Evolutionary conservation across 805 yeast genomes (phyloP), one percentile per base, ranked within the genome.

Genomic region (Scheffersomyces stipitis): DNA sequence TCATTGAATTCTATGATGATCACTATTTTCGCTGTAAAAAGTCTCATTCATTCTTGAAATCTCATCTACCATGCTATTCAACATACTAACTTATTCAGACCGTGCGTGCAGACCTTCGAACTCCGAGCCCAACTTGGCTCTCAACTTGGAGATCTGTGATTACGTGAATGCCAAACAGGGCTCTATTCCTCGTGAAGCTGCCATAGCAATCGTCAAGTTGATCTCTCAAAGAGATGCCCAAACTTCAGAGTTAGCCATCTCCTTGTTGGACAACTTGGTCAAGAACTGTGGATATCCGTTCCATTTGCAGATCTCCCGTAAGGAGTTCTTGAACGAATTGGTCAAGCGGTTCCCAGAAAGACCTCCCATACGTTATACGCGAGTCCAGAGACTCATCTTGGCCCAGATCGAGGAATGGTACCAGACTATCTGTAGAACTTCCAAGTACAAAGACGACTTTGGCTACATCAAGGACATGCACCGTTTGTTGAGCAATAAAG

Each of bases 281-380:
- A 93, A 93, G 66, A 93, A 93, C 68, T 93, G 99, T 67, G 99
- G 98, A 4, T 93, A 91, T 60, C 97, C 99, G 5, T 80, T 93
- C 65, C 99, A 93, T 48, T 71, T 93, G 32, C 99, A 93, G 64
- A 87, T 93, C 36, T 86, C 96, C 3, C 77, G 98, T 42, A 90
- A 93, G 62, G 98, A 91, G 59, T 93, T 93, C 51, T 72, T 93
- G 53, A 93, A 93, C 58, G 96, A 88, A 56, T 74, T 93, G 54
- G 99, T 93, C 16, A 85, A 87, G 52, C 69, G 87, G 58, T 93
- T 93, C 66, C 98, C 98, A 2, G 97, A 90, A 56, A 79, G 87
- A 54, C 98, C 99, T 1, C 96, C 97, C 3, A 65, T 83, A 43
- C 78, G 90, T 26, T 88, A 86, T 62, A 73, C 91, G 14, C 75